Percentiles rank a stretch among this genome's conserved stretches.
phyloP scores from a whole-genome alignment of 2,329 filamentous ascomycete species.

The Ophiostoma montium region DNA sequence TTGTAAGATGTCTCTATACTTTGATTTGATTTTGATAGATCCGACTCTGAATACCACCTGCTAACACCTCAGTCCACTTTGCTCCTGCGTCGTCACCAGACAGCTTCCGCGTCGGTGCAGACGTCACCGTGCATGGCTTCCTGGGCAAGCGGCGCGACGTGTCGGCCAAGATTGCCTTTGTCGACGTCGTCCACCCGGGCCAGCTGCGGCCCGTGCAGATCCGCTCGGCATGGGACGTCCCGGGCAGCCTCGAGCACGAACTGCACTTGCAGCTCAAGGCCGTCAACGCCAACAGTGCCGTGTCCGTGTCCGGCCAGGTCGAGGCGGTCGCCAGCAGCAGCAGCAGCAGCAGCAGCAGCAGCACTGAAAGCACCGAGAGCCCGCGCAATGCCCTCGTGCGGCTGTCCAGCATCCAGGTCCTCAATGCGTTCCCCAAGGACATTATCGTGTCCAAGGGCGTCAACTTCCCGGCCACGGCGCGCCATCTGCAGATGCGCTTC shows the following conservation, averaged over 20 bases:
- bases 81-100: slow-evolving; percentile 16
- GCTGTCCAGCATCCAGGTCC: slow-evolving; percentile 45
- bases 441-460: slow-evolving; percentile 64
- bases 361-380: neutral
- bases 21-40: neutral
- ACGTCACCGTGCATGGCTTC: slow-evolving; percentile 54
- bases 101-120: slow-evolving; percentile 19
- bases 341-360: neutral
- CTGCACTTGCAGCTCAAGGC: slow-evolving; percentile 29
- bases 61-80: slow-evolving; percentile 17
- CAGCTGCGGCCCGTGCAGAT: slow-evolving; percentile 24
- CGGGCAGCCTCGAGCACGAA: slow-evolving; percentile 21
- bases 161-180: slow-evolving; percentile 57
- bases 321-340: slow-evolving; percentile 5
- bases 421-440: slow-evolving; percentile 62
- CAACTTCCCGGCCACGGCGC: slow-evolving; percentile 57
- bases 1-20: slow-evolving; percentile 20
- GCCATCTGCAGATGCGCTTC: slow-evolving; percentile 77
- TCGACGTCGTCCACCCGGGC: slow-evolving; percentile 32
- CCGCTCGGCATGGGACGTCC: slow-evolving; percentile 25
- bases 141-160: slow-evolving; percentile 54
- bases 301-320: slow-evolving; percentile 30
- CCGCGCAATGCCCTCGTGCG: slow-evolving; percentile 16
- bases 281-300: slow-evolving; percentile 37
- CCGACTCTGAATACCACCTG: neutral